Base-by-base conservation (phyloP, 2,329 filamentous ascomycete species). In the Calonectria fujianensis region DNA sequence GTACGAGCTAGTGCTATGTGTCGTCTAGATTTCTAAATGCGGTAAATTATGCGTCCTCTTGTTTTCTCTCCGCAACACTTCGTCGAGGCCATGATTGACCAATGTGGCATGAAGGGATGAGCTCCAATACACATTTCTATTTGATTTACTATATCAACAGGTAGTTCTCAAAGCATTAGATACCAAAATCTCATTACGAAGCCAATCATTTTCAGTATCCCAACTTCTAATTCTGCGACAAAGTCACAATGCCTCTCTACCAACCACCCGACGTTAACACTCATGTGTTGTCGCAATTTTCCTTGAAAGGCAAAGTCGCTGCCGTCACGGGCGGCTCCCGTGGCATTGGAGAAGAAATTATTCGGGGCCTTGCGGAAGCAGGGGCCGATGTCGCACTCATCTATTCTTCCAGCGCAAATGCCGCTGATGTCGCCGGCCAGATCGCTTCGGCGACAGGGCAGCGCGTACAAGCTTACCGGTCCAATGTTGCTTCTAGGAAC, bases 251-350 rank as follows among this genome's bases (percentile, higher is more conserved):
- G 57, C 57, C 57, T 41, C 57, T 63, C 14, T 63, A 63, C 35
- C 57, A 41, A n/a, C 57, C 57, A 4, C 57, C 57, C 11, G 37
- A 63, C 32, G 57, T 41, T 35, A 63, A 63, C 24, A 7, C 35
- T 13, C 57, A 9, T 2, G 57, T 63, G 7, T 29, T 63, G 24
- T 63, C 57, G 6, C 57, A 63, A 18, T 63, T 63, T 41, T 63
- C 57, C 35, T 35, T 73, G 41, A 41, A 74, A 57, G 50, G 52
- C 18, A 70, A 70, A 31, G 37, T 70, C 3, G 67, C 57, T n/a
- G 67, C 45, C 9, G 67, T 70, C n/a, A 70, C 67, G 14, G 67
- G 67, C 8, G 67, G 52, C 24, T 45, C 67, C 20, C 24, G 48
- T 2, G 67, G 67, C 9, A 70, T 70, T n/a, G 67, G 67, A 6